Evolutionary conservation across 2,329 filamentous ascomycete genomes (phyloP).

Genomic region (Aspergillus tanneri): DNA sequence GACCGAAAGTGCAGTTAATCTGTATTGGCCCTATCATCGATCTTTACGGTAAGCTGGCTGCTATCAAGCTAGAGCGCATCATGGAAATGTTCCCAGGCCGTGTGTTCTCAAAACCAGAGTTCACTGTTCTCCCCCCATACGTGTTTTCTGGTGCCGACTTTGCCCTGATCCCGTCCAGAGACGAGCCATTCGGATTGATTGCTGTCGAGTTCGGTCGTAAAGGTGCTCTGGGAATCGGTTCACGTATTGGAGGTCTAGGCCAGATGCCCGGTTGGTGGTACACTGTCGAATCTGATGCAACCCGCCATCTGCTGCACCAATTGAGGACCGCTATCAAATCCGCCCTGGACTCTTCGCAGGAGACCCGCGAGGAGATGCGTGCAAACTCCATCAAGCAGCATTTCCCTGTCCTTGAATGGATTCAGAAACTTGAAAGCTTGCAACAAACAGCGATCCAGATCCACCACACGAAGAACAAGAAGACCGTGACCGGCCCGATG

Average conservation of each 20-base stretch:
- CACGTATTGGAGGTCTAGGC: slow-evolving; percentile 64
- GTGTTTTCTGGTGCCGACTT: slow-evolving; percentile 69
- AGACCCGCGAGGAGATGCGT: slow-evolving; percentile 61
- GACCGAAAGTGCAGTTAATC: slow-evolving; percentile 61
- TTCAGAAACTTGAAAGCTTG: slow-evolving; percentile 62
- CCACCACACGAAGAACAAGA: slow-evolving; percentile 47
- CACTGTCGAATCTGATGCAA: slow-evolving; percentile 64
- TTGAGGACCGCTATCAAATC: slow-evolving; percentile 64
- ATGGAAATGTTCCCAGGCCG: slow-evolving; percentile 65
- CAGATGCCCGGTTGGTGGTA: slow-evolving; percentile 73
- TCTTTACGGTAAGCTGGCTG: slow-evolving; percentile 66
- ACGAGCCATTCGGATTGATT: slow-evolving; percentile 68
- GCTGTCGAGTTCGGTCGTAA: slow-evolving; percentile 69
- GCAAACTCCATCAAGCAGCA: slow-evolving; percentile 64
- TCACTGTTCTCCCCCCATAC: slow-evolving; percentile 64
- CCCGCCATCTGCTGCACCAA: slow-evolving; percentile 62
- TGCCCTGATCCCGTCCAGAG: slow-evolving; percentile 65
- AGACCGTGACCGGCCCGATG: slow-evolving; percentile 44
- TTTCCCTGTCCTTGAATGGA: slow-evolving; percentile 68
- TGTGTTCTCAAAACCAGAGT: slow-evolving; percentile 68
- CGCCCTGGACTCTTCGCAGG: slow-evolving; percentile 57
- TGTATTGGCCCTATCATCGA: slow-evolving; percentile 66
- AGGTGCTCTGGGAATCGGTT: slow-evolving; percentile 65
- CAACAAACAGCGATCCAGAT: slow-evolving; percentile 61
- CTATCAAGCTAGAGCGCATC: slow-evolving; percentile 62